phyloP scores from a whole-genome alignment of 768 basidiomycete genomes.

The Podaxis sp. region DNA sequence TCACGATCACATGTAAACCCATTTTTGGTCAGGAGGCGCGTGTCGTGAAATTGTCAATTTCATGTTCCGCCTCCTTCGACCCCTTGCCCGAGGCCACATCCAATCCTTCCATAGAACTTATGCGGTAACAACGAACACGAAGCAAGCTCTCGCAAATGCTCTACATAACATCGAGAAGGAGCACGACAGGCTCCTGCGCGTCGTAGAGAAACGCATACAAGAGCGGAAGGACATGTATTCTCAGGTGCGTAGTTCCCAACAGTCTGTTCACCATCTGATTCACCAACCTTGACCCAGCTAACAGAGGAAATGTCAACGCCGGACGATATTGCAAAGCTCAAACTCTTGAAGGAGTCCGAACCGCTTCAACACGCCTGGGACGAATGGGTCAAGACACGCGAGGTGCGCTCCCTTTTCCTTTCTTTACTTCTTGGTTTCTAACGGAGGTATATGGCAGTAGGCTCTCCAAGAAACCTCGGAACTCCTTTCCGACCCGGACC shows the following conservation, averaged over 20 bases:
- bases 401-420: conserved; percentile 45
- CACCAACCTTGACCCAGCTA: conserved; percentile 35
- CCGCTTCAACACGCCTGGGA: conserved; percentile 69
- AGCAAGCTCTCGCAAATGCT: conserved; percentile 10
- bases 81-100: conserved; percentile 9
- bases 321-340: conserved; percentile 58
- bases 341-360: conserved; percentile 68
- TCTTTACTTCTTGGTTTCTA: not conserved
- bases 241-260: conserved; percentile 34
- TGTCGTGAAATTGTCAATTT: not conserved
- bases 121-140: not conserved
- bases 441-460: conserved; percentile 41
- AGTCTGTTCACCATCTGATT: not conserved
- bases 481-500: conserved; percentile 73
- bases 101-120: conserved; percentile 9
- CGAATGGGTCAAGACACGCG: conserved; percentile 50
- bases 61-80: conserved; percentile 14
- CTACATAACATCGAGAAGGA: conserved; percentile 34
- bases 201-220: conserved; percentile 55
- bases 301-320: conserved; percentile 52
- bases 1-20: not conserved
- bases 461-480: conserved; percentile 60
- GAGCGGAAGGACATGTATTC: conserved; percentile 44
- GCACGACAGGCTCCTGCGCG: conserved; percentile 51
- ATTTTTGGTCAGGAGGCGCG: not conserved